A percentile compares a stretch with the other conserved stretches of the same genome.
phyloP scores from a whole-genome alignment of 129 eudicot genomes.

The Dittrichia graveolens region DNA sequence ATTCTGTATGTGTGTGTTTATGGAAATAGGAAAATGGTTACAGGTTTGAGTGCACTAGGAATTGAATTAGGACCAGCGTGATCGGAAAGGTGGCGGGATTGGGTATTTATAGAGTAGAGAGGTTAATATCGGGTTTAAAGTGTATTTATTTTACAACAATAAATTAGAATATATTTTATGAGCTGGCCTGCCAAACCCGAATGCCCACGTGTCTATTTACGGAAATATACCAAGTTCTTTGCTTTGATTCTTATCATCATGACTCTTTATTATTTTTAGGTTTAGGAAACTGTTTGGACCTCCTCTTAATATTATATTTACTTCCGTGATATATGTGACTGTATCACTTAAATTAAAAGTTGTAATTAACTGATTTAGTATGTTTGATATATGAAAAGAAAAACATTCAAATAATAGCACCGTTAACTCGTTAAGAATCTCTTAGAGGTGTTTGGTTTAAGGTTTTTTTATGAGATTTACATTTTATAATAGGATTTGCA shows the following conservation, averaged over 20 bases:
- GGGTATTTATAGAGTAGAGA: constrained; percentile 29
- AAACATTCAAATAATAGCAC: too few relatives aligned
- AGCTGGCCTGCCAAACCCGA: constrained; percentile 20
- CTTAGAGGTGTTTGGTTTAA: too few relatives aligned
- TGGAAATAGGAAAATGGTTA: neutral
- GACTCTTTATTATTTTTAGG: constrained; percentile 3
- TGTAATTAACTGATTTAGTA: too few relatives aligned
- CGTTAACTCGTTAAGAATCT: too few relatives aligned
- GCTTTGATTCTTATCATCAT: constrained; percentile 24
- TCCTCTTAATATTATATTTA: neutral
- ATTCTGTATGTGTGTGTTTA: constrained; percentile 30
- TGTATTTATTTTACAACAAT: neutral
- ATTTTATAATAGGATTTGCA: too few relatives aligned
- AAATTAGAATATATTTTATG: neutral
- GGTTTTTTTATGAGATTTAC: too few relatives aligned
- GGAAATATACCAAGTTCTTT: neutral
- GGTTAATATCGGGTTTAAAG: neutral
- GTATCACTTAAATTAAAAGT: too few relatives aligned
- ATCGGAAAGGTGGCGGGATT: constrained; percentile 27
- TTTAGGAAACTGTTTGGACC: neutral
- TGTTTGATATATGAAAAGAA: too few relatives aligned
- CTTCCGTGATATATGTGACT: too few relatives aligned
- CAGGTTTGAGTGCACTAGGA: neutral
- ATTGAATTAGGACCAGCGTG: constrained; percentile 16
- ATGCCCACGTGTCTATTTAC: constrained; percentile 18